Base-by-base conservation (phyloP, 2,329 filamentous ascomycete genomes). In the Aspergillus latus region DNA sequence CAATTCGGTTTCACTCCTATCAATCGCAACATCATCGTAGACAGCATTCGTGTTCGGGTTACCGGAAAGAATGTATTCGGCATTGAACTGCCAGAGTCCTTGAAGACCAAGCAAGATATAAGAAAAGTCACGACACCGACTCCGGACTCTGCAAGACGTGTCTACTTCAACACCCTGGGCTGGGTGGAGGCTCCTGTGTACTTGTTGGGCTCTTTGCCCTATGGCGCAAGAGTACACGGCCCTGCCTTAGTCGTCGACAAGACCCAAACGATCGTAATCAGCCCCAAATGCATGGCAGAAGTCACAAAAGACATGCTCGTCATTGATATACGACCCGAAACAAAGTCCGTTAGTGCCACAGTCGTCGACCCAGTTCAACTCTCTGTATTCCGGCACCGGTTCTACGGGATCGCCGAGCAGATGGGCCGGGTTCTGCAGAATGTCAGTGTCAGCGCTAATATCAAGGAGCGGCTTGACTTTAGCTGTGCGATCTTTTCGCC, bases 401-500 rank as follows among this genome's bases (percentile, higher is more conserved):
- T 84, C 71, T 84, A 84, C 82, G 78, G 79, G 3, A 83, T 84
- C n/a, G 82, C 82, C 0, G 82, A 84, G 57, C 82, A 84, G 60
- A 84, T 84, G 81, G 82, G 82, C 30, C 78, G 78, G 2, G 82
- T 81, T 0, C 69, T 84, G n/a, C 81, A 84, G 50, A 80, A 81
- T 62, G 84, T 81, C 0, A 78, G 77, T 0, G 80, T 84, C 5
- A 82, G 79, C 0, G 80, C 78, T 0, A 93, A 92, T 64, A 89
- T 93, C 68, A 93, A 93, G 68, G 90, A 93, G 89, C 84, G 89
- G 4, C 80, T 93, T 1, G 90, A 94, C 67, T 94, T 91, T 66
- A 92, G 88, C 4, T 94, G 90, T 62, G 90, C 89, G 30, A 80
- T 93, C 0, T 93, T 93, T 61, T 89, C 91, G 63, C 82, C 85